These are phyloP conservation scores for Fusarium nanum DNA, from an alignment of 2,329 filamentous ascomycete genomes.

Conservation along the genomic window DNA sequence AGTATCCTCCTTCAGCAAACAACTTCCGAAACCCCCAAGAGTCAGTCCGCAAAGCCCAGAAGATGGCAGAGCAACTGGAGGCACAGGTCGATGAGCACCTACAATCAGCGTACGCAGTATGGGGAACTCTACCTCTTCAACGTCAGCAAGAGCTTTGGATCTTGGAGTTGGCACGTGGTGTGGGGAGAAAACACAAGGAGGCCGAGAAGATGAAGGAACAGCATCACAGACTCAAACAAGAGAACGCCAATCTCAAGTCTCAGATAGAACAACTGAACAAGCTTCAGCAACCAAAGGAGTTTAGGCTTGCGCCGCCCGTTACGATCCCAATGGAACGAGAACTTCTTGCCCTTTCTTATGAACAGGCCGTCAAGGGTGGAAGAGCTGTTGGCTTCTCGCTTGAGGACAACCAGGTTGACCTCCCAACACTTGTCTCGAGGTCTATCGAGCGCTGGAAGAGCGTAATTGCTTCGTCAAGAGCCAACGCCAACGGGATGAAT, in stretches of 20 bases:
- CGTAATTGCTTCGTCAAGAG: slow-evolving; percentile 65
- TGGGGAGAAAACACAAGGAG: slow-evolving; percentile 68
- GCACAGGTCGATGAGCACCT: slow-evolving; percentile 79
- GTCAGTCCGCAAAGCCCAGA: slow-evolving; percentile 61
- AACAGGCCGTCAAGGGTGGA: slow-evolving; percentile 57
- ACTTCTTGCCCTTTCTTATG: slow-evolving; percentile 60
- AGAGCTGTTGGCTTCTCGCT: slow-evolving; percentile 59
- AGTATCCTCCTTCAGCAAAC: slow-evolving; percentile 58
- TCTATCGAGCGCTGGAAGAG: slow-evolving; percentile 72
- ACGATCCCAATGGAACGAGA: slow-evolving; percentile 65
- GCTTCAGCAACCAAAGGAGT: slow-evolving; percentile 70
- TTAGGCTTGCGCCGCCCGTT: slow-evolving; percentile 63
- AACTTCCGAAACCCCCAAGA: slow-evolving; percentile 58
- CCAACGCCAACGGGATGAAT: slow-evolving; percentile 58
- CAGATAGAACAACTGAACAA: slow-evolving; percentile 70
- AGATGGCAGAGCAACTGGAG: slow-evolving; percentile 69
- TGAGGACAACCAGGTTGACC: slow-evolving; percentile 64
- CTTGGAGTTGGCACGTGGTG: slow-evolving; percentile 69
- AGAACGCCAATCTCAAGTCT: slow-evolving; percentile 65
- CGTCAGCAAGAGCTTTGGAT: slow-evolving; percentile 70
- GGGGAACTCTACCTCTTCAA: slow-evolving; percentile 71
- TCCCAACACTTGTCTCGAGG: slow-evolving; percentile 63
- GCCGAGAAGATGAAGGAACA: slow-evolving; percentile 62
- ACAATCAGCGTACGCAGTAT: slow-evolving; percentile 80
- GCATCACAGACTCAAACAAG: slow-evolving; percentile 65